Base-by-base conservation (phyloP, 345 rosid species). In the Eucalyptus regnans region DNA sequence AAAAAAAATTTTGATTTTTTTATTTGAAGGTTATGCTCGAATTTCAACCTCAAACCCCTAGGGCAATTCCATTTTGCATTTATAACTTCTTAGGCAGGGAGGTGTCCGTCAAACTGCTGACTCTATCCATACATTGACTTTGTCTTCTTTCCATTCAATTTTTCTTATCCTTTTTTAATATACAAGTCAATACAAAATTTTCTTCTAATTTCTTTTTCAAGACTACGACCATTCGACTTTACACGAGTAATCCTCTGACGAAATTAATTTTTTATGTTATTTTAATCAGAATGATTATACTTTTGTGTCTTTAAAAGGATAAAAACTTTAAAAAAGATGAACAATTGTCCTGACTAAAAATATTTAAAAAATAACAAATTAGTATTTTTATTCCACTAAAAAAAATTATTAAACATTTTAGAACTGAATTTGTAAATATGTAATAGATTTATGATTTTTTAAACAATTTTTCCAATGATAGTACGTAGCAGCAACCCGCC, bases 381-480 rank as follows among this genome's bases (percentile, higher is more conserved):
- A 29, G 16, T n/a, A 14, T 13, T 64, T 14, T 64, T n/a, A n/a
- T n/a, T 31, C 4, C 9, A 7, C 76, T 64, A 18, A n/a, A 13
- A 12, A 13, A 23, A 7, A 18, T 18, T 52, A 3, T 52, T 52
- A 0, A 20, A 52, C 8, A 0, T 0, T 52, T 20, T 52, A 52
- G 2, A 52, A 52, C 2, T 20, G 3, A 52, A 8, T 20, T 52
- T 8, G 0, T 18, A 52, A 52, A 18, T 52, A 52, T 7, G 2
- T 0, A 52, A 52, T 18, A 52, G 1, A 52, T 52, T 52, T 52
- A 52, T 0, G 22, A 18, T 52, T 18, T 52, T 52, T 18, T 8
- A 0, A 0, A 7, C 0, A 52, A 18, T 7, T 52, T 3, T 52
- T 8, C 4, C 4, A 3, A 3, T 51, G 4, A 51, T 51, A 0